phyloP scores from a whole-genome alignment of 306 rosid species.

The Rosa chinensis region DNA sequence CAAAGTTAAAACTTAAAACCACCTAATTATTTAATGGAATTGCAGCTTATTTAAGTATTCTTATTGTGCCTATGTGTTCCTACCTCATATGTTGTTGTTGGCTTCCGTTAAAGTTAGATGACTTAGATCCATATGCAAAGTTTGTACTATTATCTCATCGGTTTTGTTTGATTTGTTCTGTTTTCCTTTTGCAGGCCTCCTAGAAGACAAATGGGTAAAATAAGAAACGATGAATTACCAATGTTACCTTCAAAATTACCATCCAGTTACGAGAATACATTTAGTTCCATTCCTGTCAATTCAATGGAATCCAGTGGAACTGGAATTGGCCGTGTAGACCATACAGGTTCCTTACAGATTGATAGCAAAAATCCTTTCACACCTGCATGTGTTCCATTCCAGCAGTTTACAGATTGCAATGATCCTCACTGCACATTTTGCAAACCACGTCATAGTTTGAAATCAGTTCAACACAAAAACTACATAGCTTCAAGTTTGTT shows the following conservation, averaged over 20 bases:
- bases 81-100: neutral
- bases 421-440: slow-evolving; percentile 15
- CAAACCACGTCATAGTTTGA: neutral
- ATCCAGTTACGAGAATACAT: neutral
- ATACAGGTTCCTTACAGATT: neutral
- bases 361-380: neutral
- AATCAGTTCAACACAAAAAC: slow-evolving; percentile 8
- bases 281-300: neutral
- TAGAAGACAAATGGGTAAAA: neutral
- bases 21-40: neutral
- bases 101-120: neutral
- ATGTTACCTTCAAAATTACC: neutral
- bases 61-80: neutral
- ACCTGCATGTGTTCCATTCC: slow-evolving; percentile 15
- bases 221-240: neutral
- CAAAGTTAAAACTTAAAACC: neutral
- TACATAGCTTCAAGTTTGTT: slow-evolving; percentile 1
- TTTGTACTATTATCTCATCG: neutral
- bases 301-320: neutral
- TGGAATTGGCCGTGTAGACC: neutral
- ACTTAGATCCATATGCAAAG: neutral
- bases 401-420: slow-evolving; percentile 3
- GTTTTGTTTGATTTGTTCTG: neutral
- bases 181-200: neutral
- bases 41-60: neutral